Conservation (phyloP, 1,284 basidiomycete species). For the Trichosporon coremiiforme region DNA sequence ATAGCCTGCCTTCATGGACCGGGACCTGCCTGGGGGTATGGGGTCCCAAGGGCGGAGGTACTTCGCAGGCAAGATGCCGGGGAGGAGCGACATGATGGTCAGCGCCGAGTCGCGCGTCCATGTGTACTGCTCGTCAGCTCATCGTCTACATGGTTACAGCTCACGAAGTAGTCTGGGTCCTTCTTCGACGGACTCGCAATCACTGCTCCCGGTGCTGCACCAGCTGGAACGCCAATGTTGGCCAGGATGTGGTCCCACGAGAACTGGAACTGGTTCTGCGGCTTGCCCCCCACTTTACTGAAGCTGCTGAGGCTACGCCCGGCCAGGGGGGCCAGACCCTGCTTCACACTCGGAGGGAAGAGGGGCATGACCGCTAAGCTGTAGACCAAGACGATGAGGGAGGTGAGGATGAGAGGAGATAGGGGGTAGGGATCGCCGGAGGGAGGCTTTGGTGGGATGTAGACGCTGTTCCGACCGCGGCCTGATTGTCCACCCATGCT, state of each 20-base stretch:
- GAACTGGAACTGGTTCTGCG: slow-evolving; percentile 25
- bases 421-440: neutral
- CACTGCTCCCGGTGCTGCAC: slow-evolving; percentile 54
- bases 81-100: slow-evolving; percentile 47
- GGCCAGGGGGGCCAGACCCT: neutral
- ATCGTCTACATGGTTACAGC: neutral
- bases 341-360: neutral
- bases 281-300: neutral
- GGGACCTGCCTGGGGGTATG: neutral
- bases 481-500: neutral
- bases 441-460: neutral
- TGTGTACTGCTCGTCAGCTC: slow-evolving; percentile 49
- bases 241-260: slow-evolving; percentile 38
- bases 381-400: slow-evolving; percentile 8
- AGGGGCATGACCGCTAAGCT: neutral
- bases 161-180: slow-evolving; percentile 57
- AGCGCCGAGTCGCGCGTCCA: slow-evolving; percentile 59
- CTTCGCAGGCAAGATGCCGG: slow-evolving; percentile 36
- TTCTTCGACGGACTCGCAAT: slow-evolving; percentile 56
- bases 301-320: neutral
- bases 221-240: slow-evolving; percentile 52
- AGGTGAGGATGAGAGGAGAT: neutral
- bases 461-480: neutral
- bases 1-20: neutral
- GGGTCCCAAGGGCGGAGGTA: slow-evolving; percentile 37